Evolutionary conservation across 2,329 filamentous ascomycete genomes (phyloP), one percentile per base, ranked within the genome.

Genomic region (Fusarium continuum): DNA sequence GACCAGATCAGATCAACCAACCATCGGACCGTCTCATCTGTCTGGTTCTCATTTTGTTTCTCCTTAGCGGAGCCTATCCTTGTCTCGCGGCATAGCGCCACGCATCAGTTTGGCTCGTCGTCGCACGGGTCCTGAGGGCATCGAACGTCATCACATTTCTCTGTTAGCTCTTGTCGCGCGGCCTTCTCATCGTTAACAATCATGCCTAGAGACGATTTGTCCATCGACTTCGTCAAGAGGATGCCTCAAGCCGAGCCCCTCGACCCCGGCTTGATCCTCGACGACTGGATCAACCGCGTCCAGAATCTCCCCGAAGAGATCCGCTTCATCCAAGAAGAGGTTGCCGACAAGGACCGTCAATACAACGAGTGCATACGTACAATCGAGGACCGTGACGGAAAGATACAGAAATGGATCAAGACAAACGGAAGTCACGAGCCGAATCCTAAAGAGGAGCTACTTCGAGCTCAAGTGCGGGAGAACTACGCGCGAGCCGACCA

Each of bases 221-320:
- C 85, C 74, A 89, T 89, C 81, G 87, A 89, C 78, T 88, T 88
- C 76, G 85, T 88, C 73, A 83, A 83, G 78, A 87, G 81, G 80
- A 88, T 88, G 85, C 84, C 85, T 72, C 83, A 81, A 73, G 79
- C 79, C 72, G 87, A 89, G 73, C 79, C 83, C 59, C 82, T 87
- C 74, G 87, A 89, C 70, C 85, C 86, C 55, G 83, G 89, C 52
- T 81, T 89, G 64, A 88, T 93, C 71, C 85, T 93, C 69, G 91
- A 94, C 75, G 90, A 93, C 75, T 93, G 90, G 82, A 86, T 89
- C 73, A 87, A 89, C 74, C 83, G 80, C 77, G 89, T 90, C 17
- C 88, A 90, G 70, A 95, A 95, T 71, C 82, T 94, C 23, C 91
- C 91, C 61, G 90, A 91, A 63, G 91, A 95, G 77, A 88, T 95